Conservation (phyloP, 169 alveolate species). For the Plasmodium malariae region DNA sequence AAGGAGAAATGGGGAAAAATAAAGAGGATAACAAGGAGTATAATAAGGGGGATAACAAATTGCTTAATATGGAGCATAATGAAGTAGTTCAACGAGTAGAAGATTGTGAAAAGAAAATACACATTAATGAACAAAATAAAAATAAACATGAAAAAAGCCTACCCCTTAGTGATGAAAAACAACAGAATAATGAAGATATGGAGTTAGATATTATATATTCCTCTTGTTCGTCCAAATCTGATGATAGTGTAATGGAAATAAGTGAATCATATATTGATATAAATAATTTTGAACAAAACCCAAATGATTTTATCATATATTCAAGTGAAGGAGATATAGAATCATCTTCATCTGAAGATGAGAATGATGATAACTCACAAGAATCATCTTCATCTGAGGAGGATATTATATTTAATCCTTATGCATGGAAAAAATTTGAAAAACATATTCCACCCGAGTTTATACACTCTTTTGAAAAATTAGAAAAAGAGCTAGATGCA, state of each 20-base stretch:
- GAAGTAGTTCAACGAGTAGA: no score
- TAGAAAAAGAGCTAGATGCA: conserved; percentile 69
- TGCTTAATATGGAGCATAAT: no score
- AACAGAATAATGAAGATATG: no score
- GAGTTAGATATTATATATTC: no score
- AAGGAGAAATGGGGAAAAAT: not conserved
- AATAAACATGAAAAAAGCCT: no score
- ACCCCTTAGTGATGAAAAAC: no score
- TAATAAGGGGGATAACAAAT: not conserved
- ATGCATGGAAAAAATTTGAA: conserved; percentile 73
- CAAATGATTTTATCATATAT: conserved; percentile 25
- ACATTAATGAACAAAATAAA: no score
- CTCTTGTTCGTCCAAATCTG: not conserved
- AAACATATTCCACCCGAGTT: conserved; percentile 66
- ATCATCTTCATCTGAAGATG: conserved; percentile 22
- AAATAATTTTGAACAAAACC: conserved; percentile 15
- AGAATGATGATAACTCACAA: conserved; percentile 1
- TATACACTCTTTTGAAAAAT: conserved; percentile 22
- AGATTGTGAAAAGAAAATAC: no score
- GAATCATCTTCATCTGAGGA: conserved; percentile 38
- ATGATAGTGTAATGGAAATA: conserved; percentile 22
- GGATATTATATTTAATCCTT: conserved; percentile 66
- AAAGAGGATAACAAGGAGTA: not conserved
- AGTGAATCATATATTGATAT: not conserved
- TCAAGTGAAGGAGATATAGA: conserved; percentile 69